Base-by-base conservation (phyloP, 495 filamentous ascomycete species). In the Peziza echinospora region DNA sequence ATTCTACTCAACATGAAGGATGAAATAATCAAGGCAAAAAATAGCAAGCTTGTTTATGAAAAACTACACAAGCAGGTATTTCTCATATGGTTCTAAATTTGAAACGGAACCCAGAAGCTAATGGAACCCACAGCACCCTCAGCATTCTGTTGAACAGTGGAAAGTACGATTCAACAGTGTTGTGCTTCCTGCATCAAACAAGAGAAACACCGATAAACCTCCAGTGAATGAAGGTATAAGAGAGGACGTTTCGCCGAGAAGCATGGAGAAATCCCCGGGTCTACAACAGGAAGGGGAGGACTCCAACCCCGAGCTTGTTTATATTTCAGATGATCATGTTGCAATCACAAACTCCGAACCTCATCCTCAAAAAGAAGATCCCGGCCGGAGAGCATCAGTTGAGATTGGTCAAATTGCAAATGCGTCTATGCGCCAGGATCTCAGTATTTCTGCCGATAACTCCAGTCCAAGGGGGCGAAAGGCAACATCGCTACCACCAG, bases 161-260 rank as follows among this genome's bases (percentile, higher is more conserved):
- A 44, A 8, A 6, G 24, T 21, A 24, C 30, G 22, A 28, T 55
- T 56, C 21, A 40, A 16, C 5, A 24, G 21, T 8, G 39, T 48
- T 26, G 40, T 56, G 17, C 53, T 55, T 5, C 53, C 53, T 10
- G 47, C 24, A 17, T 26, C 51, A 9, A 41, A 43, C 5, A 13
- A 11, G 22, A 25, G n/a, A 21, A 19, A 24, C n/a, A 5, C 53
- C 49, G 24, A 52, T 34, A 37, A 37, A 7, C 30, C 6, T 8
- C 47, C 49, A 2, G 45, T 37, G 34, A 43, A 54, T 10, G 56
- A 56, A 7, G 43, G 30, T 5, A 26, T 45, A 17, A 48, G 50
- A 30, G 54, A 61, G 48, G 41, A 48, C 24, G 26, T 62, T 24
- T 46, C 48, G 7, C 60, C 58, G 7, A 48, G 53, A 22, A 57